phyloP scores from a whole-genome alignment of 805 yeast genomes.

The Candida arabinofermentans region DNA sequence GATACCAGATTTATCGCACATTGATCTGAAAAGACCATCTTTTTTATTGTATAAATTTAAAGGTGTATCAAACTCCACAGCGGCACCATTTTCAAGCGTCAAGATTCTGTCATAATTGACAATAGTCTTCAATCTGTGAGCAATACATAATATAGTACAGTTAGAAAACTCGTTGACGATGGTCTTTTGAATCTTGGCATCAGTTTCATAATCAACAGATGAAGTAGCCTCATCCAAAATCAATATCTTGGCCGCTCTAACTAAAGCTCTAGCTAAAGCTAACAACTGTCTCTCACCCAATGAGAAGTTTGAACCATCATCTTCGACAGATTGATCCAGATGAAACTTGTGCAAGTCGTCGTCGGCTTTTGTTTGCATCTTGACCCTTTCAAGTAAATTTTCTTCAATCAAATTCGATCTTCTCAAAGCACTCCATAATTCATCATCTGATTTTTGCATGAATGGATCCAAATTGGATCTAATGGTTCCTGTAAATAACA shows the following conservation, averaged over 20 bases:
- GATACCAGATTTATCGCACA: constrained; percentile 51
- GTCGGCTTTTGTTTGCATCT: constrained; percentile 29
- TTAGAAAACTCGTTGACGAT: constrained; percentile 53
- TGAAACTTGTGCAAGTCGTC: constrained; percentile 52
- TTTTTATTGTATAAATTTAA: constrained; percentile 35
- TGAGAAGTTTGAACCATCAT: constrained; percentile 67
- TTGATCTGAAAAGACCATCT: constrained; percentile 44
- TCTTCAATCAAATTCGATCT: constrained; percentile 52
- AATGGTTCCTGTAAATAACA: constrained; percentile 73
- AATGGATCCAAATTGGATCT: constrained; percentile 81
- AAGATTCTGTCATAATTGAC: constrained; percentile 54
- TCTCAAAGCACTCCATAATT: constrained; percentile 56
- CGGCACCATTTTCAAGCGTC: constrained; percentile 55
- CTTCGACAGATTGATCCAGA: constrained; percentile 55
- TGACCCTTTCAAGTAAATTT: constrained; percentile 30
- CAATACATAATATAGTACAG: constrained; percentile 69
- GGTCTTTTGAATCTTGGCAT: constrained; percentile 56
- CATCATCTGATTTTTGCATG: constrained; percentile 46
- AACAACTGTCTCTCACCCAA: constrained; percentile 69
- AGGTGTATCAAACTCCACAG: constrained; percentile 55
- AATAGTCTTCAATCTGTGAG: constrained; percentile 66
- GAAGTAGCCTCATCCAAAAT: constrained; percentile 78
- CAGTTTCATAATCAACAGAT: constrained; percentile 71
- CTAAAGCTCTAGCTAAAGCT: constrained; percentile 69
- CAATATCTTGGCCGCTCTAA: constrained; percentile 55